phyloP scores from a whole-genome alignment of 768 basidiomycete genomes.

The Omphalotus guepiniiformis region DNA sequence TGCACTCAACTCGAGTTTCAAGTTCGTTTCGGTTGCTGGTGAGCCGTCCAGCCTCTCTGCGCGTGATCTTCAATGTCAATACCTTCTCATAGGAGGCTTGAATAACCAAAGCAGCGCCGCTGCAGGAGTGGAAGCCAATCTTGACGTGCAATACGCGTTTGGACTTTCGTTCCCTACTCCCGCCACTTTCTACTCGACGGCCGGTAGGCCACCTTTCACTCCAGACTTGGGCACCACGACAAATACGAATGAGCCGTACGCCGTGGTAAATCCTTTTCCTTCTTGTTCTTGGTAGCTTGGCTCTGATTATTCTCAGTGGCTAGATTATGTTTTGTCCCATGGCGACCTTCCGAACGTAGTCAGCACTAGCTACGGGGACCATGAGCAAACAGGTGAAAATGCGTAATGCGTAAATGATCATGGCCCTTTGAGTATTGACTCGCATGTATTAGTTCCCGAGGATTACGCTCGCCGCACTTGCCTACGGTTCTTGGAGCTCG shows the following conservation, averaged over 20 bases:
- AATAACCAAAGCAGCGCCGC: conserved; percentile 52
- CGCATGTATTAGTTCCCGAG: conserved; percentile 32
- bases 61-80: conserved; percentile 9
- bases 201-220: conserved; percentile 8
- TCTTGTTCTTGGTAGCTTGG: not conserved
- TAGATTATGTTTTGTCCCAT: conserved; percentile 40
- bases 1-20: conserved; percentile 48
- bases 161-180: conserved; percentile 62
- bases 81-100: conserved; percentile 40
- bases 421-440: not conserved
- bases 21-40: conserved; percentile 55
- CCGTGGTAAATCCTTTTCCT: not conserved
- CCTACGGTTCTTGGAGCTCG: conserved; percentile 41
- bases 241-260: conserved; percentile 10
- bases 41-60: not conserved
- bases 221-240: not conserved
- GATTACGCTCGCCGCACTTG: conserved; percentile 44
- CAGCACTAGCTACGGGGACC: conserved; percentile 51
- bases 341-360: conserved; percentile 40
- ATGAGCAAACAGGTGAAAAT: conserved; percentile 53
- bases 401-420: not conserved
- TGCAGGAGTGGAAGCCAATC: conserved; percentile 61
- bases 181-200: conserved; percentile 9
- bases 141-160: conserved; percentile 66
- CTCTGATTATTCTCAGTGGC: conserved; percentile 34